phyloP scores from a whole-genome alignment of 331 rosid genomes.

The Dryas integrifolia region DNA sequence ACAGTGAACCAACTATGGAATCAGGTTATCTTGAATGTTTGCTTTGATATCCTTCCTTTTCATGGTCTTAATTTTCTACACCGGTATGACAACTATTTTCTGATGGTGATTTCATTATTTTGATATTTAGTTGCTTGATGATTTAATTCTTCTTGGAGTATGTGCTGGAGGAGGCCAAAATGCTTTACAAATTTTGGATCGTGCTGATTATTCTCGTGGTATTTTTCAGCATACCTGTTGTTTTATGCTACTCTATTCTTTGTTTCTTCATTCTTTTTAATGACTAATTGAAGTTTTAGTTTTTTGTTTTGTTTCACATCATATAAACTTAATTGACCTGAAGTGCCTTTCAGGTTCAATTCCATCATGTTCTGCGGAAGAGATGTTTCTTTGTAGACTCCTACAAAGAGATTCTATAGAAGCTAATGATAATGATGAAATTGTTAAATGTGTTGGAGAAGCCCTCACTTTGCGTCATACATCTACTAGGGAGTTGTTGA shows the following conservation, averaged over 20 bases:
- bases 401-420: slow-evolving; percentile 64
- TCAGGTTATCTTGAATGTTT: slow-evolving; percentile 51
- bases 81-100: not conserved
- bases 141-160: slow-evolving; percentile 72
- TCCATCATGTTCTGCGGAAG: slow-evolving; percentile 69
- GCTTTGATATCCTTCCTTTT: slow-evolving; percentile 11
- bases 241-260: not conserved
- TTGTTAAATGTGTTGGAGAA: slow-evolving; percentile 51
- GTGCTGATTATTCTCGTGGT: slow-evolving; percentile 55
- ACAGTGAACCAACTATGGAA: slow-evolving; percentile 67
- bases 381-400: slow-evolving; percentile 79
- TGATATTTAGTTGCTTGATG: slow-evolving; percentile 67
- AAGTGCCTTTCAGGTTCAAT: slow-evolving; percentile 53
- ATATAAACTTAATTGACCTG: slow-evolving; percentile 31
- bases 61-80: slow-evolving; percentile 5
- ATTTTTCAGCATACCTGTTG: slow-evolving; percentile 19
- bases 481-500: slow-evolving; percentile 56
- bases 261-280: not conserved
- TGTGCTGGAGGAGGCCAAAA: slow-evolving; percentile 63
- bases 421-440: slow-evolving; percentile 39
- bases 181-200: slow-evolving; percentile 43
- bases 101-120: slow-evolving; percentile 29
- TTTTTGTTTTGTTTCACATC: not conserved
- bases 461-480: slow-evolving; percentile 65
- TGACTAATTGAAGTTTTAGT: slow-evolving; percentile 14